Percentiles rank a stretch among this genome's conserved stretches.
phyloP scores from a whole-genome alignment of 768 basidiomycete species.

The Boletus rufocinnamomeus region DNA sequence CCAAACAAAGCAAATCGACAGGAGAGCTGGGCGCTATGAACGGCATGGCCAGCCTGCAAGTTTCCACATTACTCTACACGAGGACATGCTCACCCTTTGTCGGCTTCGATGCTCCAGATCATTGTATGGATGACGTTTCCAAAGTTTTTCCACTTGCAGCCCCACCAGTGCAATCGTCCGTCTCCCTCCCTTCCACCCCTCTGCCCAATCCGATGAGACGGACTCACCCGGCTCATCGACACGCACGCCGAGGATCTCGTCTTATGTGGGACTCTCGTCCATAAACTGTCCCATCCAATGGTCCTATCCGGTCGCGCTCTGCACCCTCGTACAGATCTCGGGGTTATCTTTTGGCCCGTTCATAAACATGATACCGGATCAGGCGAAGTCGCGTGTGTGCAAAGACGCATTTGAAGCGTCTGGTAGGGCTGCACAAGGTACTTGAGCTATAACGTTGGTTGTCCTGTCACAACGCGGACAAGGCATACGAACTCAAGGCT shows the following conservation, averaged over 20 bases:
- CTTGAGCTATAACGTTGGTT: slow-evolving; percentile 87
- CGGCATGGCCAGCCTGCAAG: slow-evolving; percentile 60
- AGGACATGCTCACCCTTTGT: slow-evolving; percentile 62
- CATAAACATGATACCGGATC: slow-evolving; percentile 11
- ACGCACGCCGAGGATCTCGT: slow-evolving; percentile 38
- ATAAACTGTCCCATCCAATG: slow-evolving; percentile 34
- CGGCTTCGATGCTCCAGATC: slow-evolving; percentile 37
- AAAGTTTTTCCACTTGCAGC: slow-evolving; percentile 46
- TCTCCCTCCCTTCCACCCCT: slow-evolving; percentile 49
- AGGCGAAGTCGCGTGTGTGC: slow-evolving; percentile 3
- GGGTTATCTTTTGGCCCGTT: slow-evolving; percentile 21
- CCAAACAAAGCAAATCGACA: slow-evolving; percentile 91
- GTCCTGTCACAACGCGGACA: slow-evolving; percentile 57
- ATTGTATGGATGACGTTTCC: slow-evolving; percentile 30
- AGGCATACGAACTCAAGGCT: slow-evolving; percentile 54
- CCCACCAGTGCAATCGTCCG: slow-evolving; percentile 48
- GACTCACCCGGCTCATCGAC: slow-evolving; percentile 48
- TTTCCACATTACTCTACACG: slow-evolving; percentile 66
- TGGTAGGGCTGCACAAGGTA: slow-evolving; percentile 80
- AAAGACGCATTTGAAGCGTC: slow-evolving; percentile 21
- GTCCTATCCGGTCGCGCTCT: slow-evolving; percentile 24
- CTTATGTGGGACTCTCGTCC: slow-evolving; percentile 44
- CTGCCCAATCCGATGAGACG: slow-evolving; percentile 26
- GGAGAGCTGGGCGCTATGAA: slow-evolving; percentile 90
- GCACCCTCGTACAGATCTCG: slow-evolving; percentile 20